phyloP scores from a whole-genome alignment of 2,329 filamentous ascomycete species.

The Aureobasidium sp. region DNA sequence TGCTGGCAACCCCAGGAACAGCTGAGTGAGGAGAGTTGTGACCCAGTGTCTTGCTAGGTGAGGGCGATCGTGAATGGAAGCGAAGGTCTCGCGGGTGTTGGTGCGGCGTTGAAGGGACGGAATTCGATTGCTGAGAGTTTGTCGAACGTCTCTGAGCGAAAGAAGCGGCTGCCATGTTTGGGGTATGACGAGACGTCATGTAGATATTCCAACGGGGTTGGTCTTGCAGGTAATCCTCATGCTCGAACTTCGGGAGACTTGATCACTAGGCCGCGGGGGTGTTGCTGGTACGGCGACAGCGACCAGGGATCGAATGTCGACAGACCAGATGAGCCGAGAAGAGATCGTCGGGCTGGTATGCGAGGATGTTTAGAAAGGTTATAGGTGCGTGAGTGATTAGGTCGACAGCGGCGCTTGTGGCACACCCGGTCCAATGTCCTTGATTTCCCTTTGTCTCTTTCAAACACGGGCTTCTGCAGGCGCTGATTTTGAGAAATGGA shows the following conservation, averaged over 20 bases:
- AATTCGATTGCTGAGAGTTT: constrained; percentile 61
- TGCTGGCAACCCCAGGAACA: constrained; percentile 78
- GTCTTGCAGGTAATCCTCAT: constrained; percentile 17
- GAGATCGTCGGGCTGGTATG: neutral
- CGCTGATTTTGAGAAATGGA: neutral
- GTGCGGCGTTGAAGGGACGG: constrained; percentile 86
- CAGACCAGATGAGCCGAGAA: neutral
- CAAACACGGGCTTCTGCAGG: constrained; percentile 9
- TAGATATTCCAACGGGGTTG: constrained; percentile 15
- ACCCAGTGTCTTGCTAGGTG: constrained; percentile 61
- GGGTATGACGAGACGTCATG: constrained; percentile 10
- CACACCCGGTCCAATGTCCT: constrained; percentile 8
- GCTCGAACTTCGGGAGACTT: constrained; percentile 13
- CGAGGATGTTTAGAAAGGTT: neutral
- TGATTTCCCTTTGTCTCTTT: constrained; percentile 10
- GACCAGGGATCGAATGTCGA: neutral
- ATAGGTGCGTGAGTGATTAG: neutral
- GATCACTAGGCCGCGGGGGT: constrained; percentile 1
- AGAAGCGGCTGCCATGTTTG: constrained; percentile 15
- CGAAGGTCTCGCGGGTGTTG: constrained; percentile 79
- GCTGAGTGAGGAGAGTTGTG: constrained; percentile 84
- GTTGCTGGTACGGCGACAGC: constrained; percentile 7
- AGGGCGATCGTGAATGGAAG: constrained; percentile 70
- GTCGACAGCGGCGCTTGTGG: constrained; percentile 9
- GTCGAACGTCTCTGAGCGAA: constrained; percentile 14